Evolutionary conservation across 164 flowering plant genomes (phyloP), one percentile per base, ranked within the genome.

Genomic region (Magnolia changhungtana): DNA sequence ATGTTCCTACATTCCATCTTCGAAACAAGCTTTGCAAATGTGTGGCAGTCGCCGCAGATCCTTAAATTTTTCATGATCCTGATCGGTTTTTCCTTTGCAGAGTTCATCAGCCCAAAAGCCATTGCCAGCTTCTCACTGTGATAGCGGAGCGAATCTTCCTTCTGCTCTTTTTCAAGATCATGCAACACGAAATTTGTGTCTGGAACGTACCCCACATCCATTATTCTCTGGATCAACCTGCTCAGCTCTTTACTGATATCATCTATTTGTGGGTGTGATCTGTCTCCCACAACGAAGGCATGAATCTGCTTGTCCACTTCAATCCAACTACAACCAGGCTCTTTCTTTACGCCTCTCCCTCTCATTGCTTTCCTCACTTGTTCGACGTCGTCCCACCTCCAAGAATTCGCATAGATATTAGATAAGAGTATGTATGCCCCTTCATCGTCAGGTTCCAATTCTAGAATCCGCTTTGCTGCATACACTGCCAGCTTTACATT

Each of bases 251-350:
- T 72, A 4, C 58, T 64, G 21, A 94, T 87, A 20, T 83, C 84
- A n/a, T 78, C 75, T 50, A 81, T 84, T 49, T 81, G 76, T 59
- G 95, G 95, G 74, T 94, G 94, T 21, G 96, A 87, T 19, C 78
- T 72, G 59, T 91, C 98, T 19, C 92, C 88, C 72, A 89, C 71
- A 55, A 86, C 79, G 77, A 92, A 92, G 72, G 86, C 86, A 80
- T 92, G 98, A 24, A 94, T 83, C 73, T 81, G 74, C 66, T 82
- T 87, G 67, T 84, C 77, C 10, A 88, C 86, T 78, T 94, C 96
- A 69, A 94, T 84, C 97, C 96, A 94, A 84, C 96, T 94, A 76
- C 97, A 91, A 13, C 96, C 97, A 21, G 98, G 96, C 78, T 89
- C 94, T 82, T 94, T 94, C 81, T 63, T 89, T 50, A 94, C 70